Evolutionary conservation across 257 asterid species (phyloP).

Genomic region (Plantago ovata): DNA sequence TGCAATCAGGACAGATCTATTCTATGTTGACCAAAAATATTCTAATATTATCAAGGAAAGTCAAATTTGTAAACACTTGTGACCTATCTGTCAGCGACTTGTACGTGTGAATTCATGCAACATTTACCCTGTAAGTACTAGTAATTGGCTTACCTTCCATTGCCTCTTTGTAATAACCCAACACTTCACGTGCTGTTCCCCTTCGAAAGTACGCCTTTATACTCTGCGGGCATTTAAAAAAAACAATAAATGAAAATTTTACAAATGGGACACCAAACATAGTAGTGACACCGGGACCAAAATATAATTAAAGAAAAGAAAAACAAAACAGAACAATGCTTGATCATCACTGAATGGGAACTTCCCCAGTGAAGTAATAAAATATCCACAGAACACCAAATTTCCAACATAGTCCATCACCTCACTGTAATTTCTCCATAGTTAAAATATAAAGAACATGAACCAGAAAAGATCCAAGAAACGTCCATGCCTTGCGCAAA

Average conservation of each 20-base stretch:
- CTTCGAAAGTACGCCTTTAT: slow-evolving; percentile 84
- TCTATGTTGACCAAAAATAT: not conserved
- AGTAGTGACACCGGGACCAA: too few relatives aligned
- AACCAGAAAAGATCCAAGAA: too few relatives aligned
- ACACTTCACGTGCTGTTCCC: slow-evolving; percentile 91
- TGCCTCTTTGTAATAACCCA: slow-evolving; percentile 76
- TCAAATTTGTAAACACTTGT: not conserved
- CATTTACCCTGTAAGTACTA: slow-evolving; percentile 3
- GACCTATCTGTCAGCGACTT: not conserved
- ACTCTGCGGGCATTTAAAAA: slow-evolving; percentile 50
- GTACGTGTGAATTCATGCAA: not conserved
- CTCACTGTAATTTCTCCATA: too few relatives aligned
- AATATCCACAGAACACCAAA: too few relatives aligned
- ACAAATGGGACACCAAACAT: too few relatives aligned
- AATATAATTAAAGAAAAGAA: too few relatives aligned
- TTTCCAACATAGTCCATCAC: too few relatives aligned
- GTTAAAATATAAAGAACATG: too few relatives aligned
- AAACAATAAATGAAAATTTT: not conserved
- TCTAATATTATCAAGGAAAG: not conserved
- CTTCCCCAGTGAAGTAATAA: too few relatives aligned
- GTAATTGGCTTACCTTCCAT: slow-evolving; percentile 55
- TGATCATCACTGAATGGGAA: too few relatives aligned
- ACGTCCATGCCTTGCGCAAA: too few relatives aligned
- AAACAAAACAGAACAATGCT: too few relatives aligned
- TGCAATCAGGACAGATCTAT: not conserved